A percentile compares a stretch with the other conserved stretches of the same genome.
Conservation (phyloP, 2,329 filamentous ascomycete genomes). For the Cytospora chrysosperma region DNA sequence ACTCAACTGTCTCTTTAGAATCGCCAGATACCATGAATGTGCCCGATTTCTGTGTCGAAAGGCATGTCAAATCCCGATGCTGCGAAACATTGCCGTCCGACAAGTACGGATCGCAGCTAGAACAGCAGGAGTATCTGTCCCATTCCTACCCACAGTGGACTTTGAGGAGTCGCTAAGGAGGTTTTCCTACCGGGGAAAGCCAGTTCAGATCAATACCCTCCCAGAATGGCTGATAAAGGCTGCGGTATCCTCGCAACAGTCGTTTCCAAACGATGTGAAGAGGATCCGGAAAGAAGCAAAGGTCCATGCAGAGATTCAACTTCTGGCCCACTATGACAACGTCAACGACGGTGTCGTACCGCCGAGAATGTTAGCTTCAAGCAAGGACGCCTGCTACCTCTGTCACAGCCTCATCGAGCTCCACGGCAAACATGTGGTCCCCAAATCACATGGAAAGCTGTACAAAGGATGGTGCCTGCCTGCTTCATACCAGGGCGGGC, state of each 20-base stretch:
- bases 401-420: slow-evolving; percentile 47
- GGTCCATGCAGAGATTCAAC: slow-evolving; percentile 51
- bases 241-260: not conserved
- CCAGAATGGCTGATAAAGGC: not conserved
- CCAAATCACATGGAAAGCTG: slow-evolving; percentile 43
- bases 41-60: slow-evolving; percentile 35
- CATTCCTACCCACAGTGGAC: not conserved
- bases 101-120: slow-evolving; percentile 24
- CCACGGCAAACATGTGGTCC: slow-evolving; percentile 41
- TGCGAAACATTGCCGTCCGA: slow-evolving; percentile 32
- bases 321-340: slow-evolving; percentile 43
- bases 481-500: not conserved
- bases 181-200: slow-evolving; percentile 6
- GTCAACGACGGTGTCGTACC: slow-evolving; percentile 27
- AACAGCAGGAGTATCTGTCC: not conserved
- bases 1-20: slow-evolving; percentile 32
- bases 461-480: slow-evolving; percentile 48
- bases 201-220: slow-evolving; percentile 19
- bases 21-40: slow-evolving; percentile 38
- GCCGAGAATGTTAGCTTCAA: slow-evolving; percentile 46
- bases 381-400: slow-evolving; percentile 51
- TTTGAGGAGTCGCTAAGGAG: not conserved
- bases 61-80: slow-evolving; percentile 33
- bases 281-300: slow-evolving; percentile 31
- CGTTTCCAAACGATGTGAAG: slow-evolving; percentile 16